Percentiles rank a stretch among this genome's conserved stretches.
These are phyloP conservation scores for Delonix regia DNA, from an alignment of 306 rosid genomes.

Conservation along the genomic window DNA sequence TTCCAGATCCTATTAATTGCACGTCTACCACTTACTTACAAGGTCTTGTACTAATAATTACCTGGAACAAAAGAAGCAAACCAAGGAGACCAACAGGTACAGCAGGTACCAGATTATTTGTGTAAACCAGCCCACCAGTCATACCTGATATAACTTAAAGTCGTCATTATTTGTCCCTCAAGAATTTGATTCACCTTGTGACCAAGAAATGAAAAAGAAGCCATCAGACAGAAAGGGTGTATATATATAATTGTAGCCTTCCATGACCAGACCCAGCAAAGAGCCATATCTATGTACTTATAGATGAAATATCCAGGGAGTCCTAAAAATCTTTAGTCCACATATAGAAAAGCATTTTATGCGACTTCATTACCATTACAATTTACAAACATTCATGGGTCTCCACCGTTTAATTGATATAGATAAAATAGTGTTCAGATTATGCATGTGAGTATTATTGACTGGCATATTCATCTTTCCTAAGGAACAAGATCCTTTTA, in stretches of 20 bases:
- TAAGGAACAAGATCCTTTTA: background rate
- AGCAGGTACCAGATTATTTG: constrained; percentile 77
- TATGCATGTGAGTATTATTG: background rate
- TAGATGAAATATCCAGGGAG: constrained; percentile 9
- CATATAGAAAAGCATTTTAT: background rate
- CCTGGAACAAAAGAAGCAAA: constrained; percentile 89
- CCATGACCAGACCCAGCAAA: background rate
- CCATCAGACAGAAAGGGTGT: background rate
- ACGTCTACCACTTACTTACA: constrained; percentile 17
- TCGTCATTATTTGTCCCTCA: constrained; percentile 12
- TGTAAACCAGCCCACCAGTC: constrained; percentile 82
- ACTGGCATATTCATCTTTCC: background rate
- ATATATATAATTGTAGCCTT: background rate
- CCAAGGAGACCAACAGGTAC: constrained; percentile 89
- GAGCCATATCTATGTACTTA: background rate
- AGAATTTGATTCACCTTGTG: constrained; percentile 15
- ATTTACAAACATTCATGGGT: background rate
- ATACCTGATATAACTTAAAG: constrained; percentile 57
- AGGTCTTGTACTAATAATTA: constrained; percentile 33
- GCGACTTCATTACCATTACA: background rate
- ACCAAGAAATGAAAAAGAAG: constrained; percentile 24
- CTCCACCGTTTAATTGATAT: background rate
- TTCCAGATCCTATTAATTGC: background rate
- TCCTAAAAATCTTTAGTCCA: background rate
- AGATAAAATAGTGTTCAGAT: background rate